These are phyloP conservation scores for Thamnidium elegans DNA, from an alignment of 192 early-diverging fungal genomes.

Conservation along the genomic window DNA sequence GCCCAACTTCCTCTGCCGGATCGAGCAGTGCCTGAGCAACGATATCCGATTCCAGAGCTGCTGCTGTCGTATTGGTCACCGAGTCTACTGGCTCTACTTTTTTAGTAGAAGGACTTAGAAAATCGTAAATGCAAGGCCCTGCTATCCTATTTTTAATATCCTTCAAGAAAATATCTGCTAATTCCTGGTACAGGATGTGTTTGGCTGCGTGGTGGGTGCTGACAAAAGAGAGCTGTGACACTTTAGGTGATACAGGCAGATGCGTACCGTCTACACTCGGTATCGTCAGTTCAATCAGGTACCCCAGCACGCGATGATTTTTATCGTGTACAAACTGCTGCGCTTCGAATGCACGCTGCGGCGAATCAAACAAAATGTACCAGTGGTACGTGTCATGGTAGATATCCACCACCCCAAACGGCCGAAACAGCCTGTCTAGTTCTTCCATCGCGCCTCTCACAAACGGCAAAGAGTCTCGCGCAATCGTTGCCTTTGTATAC, in stretches of 20 bases:
- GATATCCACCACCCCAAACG: slow-evolving; percentile 42
- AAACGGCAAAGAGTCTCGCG: slow-evolving; percentile 35
- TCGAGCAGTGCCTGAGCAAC: background rate
- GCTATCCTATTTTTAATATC: slow-evolving; percentile 53
- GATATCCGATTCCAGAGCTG: background rate
- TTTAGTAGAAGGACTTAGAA: slow-evolving; percentile 18
- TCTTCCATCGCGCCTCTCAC: slow-evolving; percentile 45
- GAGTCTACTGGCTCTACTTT: background rate
- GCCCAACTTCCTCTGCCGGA: background rate
- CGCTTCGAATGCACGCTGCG: slow-evolving; percentile 35
- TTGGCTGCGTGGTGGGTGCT: slow-evolving; percentile 15
- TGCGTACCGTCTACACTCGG: background rate
- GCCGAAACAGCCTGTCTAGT: slow-evolving; percentile 42
- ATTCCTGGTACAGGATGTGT: slow-evolving; percentile 44
- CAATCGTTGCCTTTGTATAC: background rate
- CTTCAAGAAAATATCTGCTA: slow-evolving; percentile 52
- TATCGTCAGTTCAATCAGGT: slow-evolving; percentile 34
- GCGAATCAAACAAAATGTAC: slow-evolving; percentile 49
- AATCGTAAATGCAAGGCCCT: slow-evolving; percentile 50
- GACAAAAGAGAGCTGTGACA: background rate
- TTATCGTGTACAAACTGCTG: slow-evolving; percentile 34
- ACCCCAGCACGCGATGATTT: slow-evolving; percentile 38
- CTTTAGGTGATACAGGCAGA: background rate
- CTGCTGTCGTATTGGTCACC: background rate
- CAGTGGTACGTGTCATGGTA: slow-evolving; percentile 51